These are phyloP conservation scores for Zizania palustris DNA, from an alignment of 202 grass and related monocot species.

Conservation along the genomic window DNA sequence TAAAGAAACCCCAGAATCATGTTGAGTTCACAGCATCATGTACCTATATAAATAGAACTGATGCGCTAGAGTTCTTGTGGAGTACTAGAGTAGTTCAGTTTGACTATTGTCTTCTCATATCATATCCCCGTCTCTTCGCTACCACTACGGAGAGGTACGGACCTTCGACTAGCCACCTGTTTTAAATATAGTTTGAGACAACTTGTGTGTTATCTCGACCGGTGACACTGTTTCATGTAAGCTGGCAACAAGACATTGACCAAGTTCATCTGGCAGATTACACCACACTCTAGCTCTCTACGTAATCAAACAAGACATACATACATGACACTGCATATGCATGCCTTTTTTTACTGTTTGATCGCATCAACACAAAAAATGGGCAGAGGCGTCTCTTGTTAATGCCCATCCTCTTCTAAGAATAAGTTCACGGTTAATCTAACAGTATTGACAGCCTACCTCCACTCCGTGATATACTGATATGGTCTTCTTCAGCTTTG, in stretches of 20 bases:
- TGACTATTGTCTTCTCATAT: too few relatives aligned
- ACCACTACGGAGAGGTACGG: too few relatives aligned
- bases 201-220: too few relatives aligned
- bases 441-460: not conserved
- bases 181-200: too few relatives aligned
- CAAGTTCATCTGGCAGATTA: constrained; percentile 24
- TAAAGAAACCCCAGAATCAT: not conserved
- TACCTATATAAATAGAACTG: too few relatives aligned
- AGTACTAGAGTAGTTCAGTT: too few relatives aligned
- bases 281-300: constrained; percentile 11
- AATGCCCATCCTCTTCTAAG: constrained; percentile 15
- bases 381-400: not conserved
- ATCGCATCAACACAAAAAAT: not conserved
- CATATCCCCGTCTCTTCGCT: too few relatives aligned
- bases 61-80: too few relatives aligned
- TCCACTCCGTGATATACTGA: too few relatives aligned
- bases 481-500: not conserved
- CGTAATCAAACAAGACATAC: too few relatives aligned
- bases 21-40: constrained; percentile 29
- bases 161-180: too few relatives aligned
- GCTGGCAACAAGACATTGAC: constrained; percentile 37
- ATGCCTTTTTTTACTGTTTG: constrained; percentile 4
- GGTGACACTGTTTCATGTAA: constrained; percentile 1
- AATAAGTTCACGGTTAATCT: constrained; percentile 32
- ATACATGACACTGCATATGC: not conserved